Base-by-base conservation (phyloP, 1,139 yeast genomes). In the Candida tropicalis region DNA sequence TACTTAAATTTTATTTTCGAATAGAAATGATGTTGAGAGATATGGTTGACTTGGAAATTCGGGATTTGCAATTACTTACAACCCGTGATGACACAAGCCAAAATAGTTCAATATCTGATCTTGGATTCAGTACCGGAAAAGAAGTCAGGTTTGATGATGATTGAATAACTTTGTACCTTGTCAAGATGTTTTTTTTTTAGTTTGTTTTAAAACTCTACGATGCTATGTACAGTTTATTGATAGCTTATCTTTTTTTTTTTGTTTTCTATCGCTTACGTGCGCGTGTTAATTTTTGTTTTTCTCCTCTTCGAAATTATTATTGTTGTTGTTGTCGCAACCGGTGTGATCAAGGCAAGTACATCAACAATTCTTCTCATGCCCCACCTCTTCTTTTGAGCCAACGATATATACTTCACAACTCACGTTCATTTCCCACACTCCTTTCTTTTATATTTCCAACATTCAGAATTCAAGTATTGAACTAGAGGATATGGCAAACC, bases 1-100 rank as follows among this genome's bases (percentile, higher is more conserved):
- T 82, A 18, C 63, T 76, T 48, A 68, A 73, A 48, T 66, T 77
- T 40, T 58, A 79, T 39, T 59, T 48, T 35, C 54, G 53, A 28
- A 53, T 63, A 20, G 67, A 63, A 49, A 45, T 52, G 23, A 57
- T 58, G 27, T 41, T 63, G 16, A 43, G 51, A 16, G 39, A 42
- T n/a, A 44, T 60, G 39, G 51, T 59, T n/a, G 44, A 51, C 10
- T 46, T 49, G 11, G 54, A 53, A 18, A 53, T 53, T 27, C 40
- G 45, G 17, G 57, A 52, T 24, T 41, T 50, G 31, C 39, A 47
- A 16, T 18, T 28, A 20, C 26, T 40, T 7, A 33, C 51, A 15
- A 52, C 50, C 40, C 43, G 56, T 42, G 51, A 56, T 38, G 52
- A 49, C 31, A 57, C 57, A 60, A 42, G 56, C 16, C 20, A 6